Conservation (phyloP, 2,329 filamentous ascomycete genomes). For the Pseudogymnoascus sp. region DNA sequence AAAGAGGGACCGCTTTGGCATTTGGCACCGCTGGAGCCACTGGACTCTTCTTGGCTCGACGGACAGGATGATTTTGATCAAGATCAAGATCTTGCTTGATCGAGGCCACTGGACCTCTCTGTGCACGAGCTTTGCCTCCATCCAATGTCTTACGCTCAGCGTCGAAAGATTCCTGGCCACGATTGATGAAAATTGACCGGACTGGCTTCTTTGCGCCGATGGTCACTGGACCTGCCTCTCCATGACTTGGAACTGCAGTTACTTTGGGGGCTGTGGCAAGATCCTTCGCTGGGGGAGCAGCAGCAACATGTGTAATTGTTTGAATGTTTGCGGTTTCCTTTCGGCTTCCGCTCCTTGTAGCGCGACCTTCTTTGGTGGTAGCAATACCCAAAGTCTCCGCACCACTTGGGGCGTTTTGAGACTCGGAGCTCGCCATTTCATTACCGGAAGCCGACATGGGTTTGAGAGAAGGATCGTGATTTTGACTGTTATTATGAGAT, state of each 20-base stretch:
- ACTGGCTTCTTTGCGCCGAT: neutral
- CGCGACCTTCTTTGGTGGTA: neutral
- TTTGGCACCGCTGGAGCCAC: neutral
- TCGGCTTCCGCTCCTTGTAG: neutral
- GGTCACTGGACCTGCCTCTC: neutral
- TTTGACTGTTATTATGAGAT: neutral
- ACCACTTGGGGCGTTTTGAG: constrained; percentile 8
- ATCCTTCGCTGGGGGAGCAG: neutral
- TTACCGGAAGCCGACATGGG: neutral
- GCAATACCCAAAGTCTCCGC: neutral
- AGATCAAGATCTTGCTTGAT: neutral
- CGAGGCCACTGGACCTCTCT: neutral
- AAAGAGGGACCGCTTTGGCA: neutral
- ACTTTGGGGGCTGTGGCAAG: neutral
- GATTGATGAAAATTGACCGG: neutral
- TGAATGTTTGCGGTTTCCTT: neutral
- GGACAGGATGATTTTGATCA: neutral
- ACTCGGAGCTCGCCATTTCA: neutral
- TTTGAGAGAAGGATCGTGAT: neutral
- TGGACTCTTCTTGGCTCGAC: neutral
- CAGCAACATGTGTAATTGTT: neutral
- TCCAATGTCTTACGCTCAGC: too few relatives aligned
- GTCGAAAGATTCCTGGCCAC: neutral
- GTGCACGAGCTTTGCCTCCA: neutral
- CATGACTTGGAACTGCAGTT: neutral